Evolutionary conservation across 1,284 basidiomycete species (phyloP), one percentile per base, ranked within the genome.

Genomic region (Tremellales sp.): DNA sequence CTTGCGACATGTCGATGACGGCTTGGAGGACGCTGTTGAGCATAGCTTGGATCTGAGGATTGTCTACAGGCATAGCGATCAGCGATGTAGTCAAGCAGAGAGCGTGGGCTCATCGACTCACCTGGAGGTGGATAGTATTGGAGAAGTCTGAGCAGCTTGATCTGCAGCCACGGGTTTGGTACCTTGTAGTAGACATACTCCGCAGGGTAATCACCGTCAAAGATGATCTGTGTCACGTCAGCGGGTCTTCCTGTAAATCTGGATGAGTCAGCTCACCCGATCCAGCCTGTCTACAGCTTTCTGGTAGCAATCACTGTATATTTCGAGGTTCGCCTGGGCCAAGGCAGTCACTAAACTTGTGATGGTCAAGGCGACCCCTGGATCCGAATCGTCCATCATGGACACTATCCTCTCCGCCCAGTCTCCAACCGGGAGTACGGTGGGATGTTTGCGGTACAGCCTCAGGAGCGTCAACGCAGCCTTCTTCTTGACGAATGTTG

Each of bases 401-500:
- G 90, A 84, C 12, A 97, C 84, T 57, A 98, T 88, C 40, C 94
- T 84, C 51, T 93, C 75, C 1, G 92, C 94, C 95, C 95, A 99
- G 65, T 98, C 95, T 25, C 81, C 82, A 0, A 88, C 85, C 21
- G 90, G 88, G 52, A 98, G 85, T 42, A 95, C 89, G 51, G 89
- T 86, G 6, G 93, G 91, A 66, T 97, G 90, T 72, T 98, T 97
- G 46, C 95, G 84, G 67, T 97, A 97, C 35, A 99, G 74, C 45
- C 94, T 80, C 18, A 98, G 78, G 14, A 98, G 73, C 0, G 95
- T 97, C 51, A 98, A 75, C 0, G 95, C 95, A 1, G 95, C 94
- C 73, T 99, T 99, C 76, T 98, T 98, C 78, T 93, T 94, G 45
- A 98, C 95, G 64, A 97, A 97, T 45, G 78, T 86, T 54, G 86